Base-by-base conservation (phyloP, 768 basidiomycete genomes). In the Lactifluus subvellereus region DNA sequence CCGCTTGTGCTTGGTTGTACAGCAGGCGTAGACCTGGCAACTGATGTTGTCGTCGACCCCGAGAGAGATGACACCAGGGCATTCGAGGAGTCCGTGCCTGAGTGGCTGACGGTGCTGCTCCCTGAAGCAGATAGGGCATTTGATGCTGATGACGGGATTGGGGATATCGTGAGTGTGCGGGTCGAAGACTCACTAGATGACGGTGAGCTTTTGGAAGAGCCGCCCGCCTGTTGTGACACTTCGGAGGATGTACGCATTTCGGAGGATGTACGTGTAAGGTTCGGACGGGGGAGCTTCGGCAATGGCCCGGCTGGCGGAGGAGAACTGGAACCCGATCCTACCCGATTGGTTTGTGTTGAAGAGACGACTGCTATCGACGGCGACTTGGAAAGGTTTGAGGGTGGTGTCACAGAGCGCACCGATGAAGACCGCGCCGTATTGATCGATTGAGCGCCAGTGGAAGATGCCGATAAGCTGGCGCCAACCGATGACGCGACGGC, bases 111-210 rank as follows among this genome's bases (percentile, higher is more conserved):
- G 22, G 47, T n/a, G 2, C 54, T 54, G 22, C 40, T 57, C 43
- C 37, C 62, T 48, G 62, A 55, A 50, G 48, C 32, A 16, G 57
- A 49, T 30, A 35, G 20, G 7, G 47, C 16, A 22, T 56, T 55
- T 27, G 63, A 38, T 40, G 58, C 50, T 27, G 62, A 60, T 14
- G 54, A 47, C 10, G 27, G 63, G 6, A n/a, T 43, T 9, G 58
- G 9, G 33, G 58, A 54, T 20, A 50, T 47, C 18, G 40, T 60
- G 38, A 64, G 63, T 13, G 63, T 64, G 3, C 59, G 63, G 22
- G 54, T 64, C 9, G 63, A 64, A 8, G 63, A 64, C 32, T 51
- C 63, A 45, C 63, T 64, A 35, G 63, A 64, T 6, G 63, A 64
- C 27, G 63, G 63, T 3, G 62, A 64, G 40, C 62, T 49, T 38